Conservation (phyloP, 495 filamentous ascomycete species). For the Annulohypoxylon bovei region DNA sequence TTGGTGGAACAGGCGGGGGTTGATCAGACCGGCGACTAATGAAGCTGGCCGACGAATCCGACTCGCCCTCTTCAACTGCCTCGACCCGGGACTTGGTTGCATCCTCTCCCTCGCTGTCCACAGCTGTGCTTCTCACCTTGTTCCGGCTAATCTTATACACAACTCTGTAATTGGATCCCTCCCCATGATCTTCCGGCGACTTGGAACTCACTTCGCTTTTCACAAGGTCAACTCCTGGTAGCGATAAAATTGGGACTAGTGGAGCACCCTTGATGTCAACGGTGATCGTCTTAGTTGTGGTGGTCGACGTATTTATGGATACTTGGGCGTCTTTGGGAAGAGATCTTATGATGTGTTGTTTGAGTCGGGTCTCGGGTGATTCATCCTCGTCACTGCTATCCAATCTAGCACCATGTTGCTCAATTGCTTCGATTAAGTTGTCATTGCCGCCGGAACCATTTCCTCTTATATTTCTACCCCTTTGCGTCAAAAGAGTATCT, state of each 20-base stretch:
- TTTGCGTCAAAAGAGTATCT: conserved; percentile 24
- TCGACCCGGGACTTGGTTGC: conserved; percentile 46
- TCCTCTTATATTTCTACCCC: conserved; percentile 17
- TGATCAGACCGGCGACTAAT: conserved; percentile 18
- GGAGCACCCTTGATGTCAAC: conserved; percentile 74
- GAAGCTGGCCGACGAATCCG: conserved; percentile 5
- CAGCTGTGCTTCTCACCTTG: conserved; percentile 49
- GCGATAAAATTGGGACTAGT: conserved; percentile 67
- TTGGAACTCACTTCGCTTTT: conserved; percentile 54
- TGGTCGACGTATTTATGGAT: conserved; percentile 70
- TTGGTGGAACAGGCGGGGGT: conserved; percentile 44
- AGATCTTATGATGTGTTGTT: conserved; percentile 55
- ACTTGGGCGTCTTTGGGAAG: conserved; percentile 62
- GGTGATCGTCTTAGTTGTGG: conserved; percentile 75
- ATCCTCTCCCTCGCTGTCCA: conserved; percentile 49
- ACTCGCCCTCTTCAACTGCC: conserved; percentile 36
- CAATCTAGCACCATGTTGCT: conserved; percentile 50
- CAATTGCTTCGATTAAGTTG: conserved; percentile 59
- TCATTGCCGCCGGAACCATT: conserved; percentile 41
- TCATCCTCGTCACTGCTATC: conserved; percentile 52
- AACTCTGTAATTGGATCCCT: conserved; percentile 47
- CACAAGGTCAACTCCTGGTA: conserved; percentile 74
- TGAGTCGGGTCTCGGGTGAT: conserved; percentile 55
- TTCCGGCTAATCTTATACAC: conserved; percentile 57
- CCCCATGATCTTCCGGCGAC: conserved; percentile 14